phyloP scores from a whole-genome alignment of 768 basidiomycete genomes.

The Neoboletus subvelutipes region DNA sequence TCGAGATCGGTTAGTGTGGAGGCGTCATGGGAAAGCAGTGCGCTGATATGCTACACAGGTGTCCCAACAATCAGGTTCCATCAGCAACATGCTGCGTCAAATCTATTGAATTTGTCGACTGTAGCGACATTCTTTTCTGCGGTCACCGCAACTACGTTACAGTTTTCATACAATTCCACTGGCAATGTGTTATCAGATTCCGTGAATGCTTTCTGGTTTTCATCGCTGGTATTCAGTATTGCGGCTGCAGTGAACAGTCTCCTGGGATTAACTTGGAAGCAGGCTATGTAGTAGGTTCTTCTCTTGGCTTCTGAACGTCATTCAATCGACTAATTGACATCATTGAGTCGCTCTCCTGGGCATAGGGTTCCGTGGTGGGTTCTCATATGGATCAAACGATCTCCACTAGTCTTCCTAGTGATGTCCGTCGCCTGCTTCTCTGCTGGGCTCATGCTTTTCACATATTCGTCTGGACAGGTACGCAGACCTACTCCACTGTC shows the following conservation, averaged over 20 bases:
- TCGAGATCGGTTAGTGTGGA: constrained; percentile 48
- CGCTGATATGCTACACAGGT: constrained; percentile 37
- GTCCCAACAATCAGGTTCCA: constrained; percentile 56
- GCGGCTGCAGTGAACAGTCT: constrained; percentile 54
- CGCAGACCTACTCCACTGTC: constrained; percentile 26
- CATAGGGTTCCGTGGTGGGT: constrained; percentile 60
- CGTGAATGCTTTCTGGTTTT: constrained; percentile 56
- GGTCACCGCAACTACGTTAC: constrained; percentile 51
- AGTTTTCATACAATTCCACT: constrained; percentile 42
- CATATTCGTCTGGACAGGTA: constrained; percentile 73
- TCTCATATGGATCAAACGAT: constrained; percentile 81
- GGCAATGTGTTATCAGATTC: constrained; percentile 38
- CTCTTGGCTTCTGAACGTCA: constrained; percentile 6
- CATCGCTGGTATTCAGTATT: constrained; percentile 54
- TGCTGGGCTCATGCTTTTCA: constrained; percentile 71
- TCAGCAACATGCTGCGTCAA: constrained; percentile 50
- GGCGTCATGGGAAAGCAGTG: constrained; percentile 18
- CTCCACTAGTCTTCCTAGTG: constrained; percentile 79
- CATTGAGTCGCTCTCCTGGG: constrained; percentile 49
- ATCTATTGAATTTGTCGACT: constrained; percentile 50
- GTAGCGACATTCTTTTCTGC: constrained; percentile 57
- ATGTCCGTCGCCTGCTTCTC: constrained; percentile 84
- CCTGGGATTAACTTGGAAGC: constrained; percentile 54
- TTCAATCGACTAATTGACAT: constrained; percentile 18
- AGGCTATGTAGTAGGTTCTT: constrained; percentile 52